These are phyloP conservation scores for Backusella macrospora DNA, from an alignment of 192 early-diverging fungal species.

Conservation along the genomic window DNA sequence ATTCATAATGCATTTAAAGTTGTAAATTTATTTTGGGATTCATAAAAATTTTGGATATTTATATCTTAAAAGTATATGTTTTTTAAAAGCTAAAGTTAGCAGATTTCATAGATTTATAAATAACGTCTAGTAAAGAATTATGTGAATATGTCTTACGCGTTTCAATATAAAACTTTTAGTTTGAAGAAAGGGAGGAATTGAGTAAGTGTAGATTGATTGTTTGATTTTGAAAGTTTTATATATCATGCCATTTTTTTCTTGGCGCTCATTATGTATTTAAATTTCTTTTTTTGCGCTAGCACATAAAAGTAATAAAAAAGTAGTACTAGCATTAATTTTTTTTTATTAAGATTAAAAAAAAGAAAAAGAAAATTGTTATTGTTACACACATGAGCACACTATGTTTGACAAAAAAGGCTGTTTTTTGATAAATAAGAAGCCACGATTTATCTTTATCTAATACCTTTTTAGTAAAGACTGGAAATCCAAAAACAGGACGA, in stretches of 20 bases:
- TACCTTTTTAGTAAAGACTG: background rate
- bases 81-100: no score
- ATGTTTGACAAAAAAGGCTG: background rate
- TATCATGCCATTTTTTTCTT: conserved; percentile 11
- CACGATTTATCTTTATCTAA: background rate
- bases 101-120: no score
- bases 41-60: no score
- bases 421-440: conserved; percentile 2
- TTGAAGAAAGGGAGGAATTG: no score
- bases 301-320: background rate
- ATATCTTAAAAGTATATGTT: no score
- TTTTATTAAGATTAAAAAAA: background rate
- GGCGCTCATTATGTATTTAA: background rate
- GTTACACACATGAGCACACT: background rate
- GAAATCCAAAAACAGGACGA: background rate
- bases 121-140: no score
- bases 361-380: background rate
- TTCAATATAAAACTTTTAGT: no score
- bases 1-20: background rate
- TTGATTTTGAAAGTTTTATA: background rate
- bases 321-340: background rate
- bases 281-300: background rate
- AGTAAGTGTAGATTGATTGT: background rate
- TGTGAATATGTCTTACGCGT: no score
- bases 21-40: no score